Evolutionary conservation across 352 stramenopile species (phyloP), one percentile per base, ranked within the genome.

Genomic region (Pythium folliculosum): DNA sequence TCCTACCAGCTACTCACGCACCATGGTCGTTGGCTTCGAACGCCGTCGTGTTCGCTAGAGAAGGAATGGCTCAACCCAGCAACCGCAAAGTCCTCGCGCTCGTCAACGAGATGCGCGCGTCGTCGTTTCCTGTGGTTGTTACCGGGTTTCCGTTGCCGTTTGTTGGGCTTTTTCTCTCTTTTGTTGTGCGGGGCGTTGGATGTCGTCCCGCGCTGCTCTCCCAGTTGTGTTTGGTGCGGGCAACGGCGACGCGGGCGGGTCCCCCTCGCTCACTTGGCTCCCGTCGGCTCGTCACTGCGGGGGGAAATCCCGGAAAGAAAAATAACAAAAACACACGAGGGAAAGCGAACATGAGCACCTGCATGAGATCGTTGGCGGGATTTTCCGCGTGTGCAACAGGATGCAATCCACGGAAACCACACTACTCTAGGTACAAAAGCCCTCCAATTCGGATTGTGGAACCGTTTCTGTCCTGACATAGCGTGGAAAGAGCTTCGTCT

Each of bases 281-380:
- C 27, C 12, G 38, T 8, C 56, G 56, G 43, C 23, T 63, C 56
- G 56, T 63, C 56, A 53, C 44, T 50, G 40, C 56, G 4, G 56
- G 37, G 32, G 13, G 16, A 48, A 48, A 48, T 6, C 43, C 16
- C 23, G 16, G 43, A 10, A 32, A 25, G 43, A 10, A 32, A 63
- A 63, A 30, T 17, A 53, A n/a, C 13, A n/a, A 59, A 48, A 48
- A 47, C 45, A 48, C 10, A 19, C 19, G 8, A 59, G 35, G 30
- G 17, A 23, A 27, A 22, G 27, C 27, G 27, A 32, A 2, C 27
- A 32, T 32, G 27, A 32, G 5, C 6, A 23, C 10, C 17, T 1
- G 13, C 52, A 30, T 45, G 30, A 59, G 52, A 49, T 60, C 35
- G 37, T 60, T 32, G 51, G 32, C 51, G 32, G 32, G 51, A 58